Evolutionary conservation across 768 basidiomycete genomes (phyloP).

Genomic region (Sutorius australiensis): DNA sequence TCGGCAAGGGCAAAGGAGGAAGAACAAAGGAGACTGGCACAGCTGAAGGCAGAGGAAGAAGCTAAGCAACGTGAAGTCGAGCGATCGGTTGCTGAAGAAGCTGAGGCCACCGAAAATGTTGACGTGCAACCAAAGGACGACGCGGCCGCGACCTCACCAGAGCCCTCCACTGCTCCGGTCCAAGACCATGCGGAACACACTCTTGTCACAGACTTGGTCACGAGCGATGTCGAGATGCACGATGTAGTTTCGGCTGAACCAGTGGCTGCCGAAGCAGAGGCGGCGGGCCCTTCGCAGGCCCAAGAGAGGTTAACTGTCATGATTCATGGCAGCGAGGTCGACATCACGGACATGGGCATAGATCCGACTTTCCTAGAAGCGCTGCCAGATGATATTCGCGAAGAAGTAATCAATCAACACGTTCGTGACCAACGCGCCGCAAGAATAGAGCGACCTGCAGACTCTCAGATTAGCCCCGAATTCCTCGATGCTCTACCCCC

Average conservation of each 20-base stretch:
- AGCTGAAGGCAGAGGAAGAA: constrained; percentile 52
- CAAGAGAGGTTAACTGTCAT: constrained; percentile 76
- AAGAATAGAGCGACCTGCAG: constrained; percentile 65
- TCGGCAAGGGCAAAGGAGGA: constrained; percentile 48
- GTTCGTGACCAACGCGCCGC: constrained; percentile 87
- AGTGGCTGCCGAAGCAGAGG: constrained; percentile 10
- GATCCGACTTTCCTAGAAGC: constrained; percentile 98
- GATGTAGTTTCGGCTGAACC: constrained; percentile 33
- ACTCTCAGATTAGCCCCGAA: constrained; percentile 89
- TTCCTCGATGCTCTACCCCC: constrained; percentile 96
- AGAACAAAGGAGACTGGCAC: constrained; percentile 38
- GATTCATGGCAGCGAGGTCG: constrained; percentile 89
- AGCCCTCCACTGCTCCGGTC: constrained; percentile 6
- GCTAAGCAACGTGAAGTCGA: constrained; percentile 38
- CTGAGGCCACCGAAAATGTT: constrained; percentile 32
- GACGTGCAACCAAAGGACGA: constrained; percentile 14
- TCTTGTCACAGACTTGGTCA: constrained; percentile 32
- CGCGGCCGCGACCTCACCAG: constrained; percentile 10
- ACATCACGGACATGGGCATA: constrained; percentile 98
- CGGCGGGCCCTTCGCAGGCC: constrained; percentile 34
- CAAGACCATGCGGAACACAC: constrained; percentile 14
- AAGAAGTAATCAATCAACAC: constrained; percentile 96
- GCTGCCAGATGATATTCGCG: constrained; percentile 96
- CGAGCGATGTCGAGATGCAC: constrained; percentile 49
- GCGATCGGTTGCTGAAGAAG: constrained; percentile 27